These are phyloP conservation scores for Penicillium sp. DNA, from an alignment of 2,329 filamentous ascomycete species.

Conservation along the genomic window DNA sequence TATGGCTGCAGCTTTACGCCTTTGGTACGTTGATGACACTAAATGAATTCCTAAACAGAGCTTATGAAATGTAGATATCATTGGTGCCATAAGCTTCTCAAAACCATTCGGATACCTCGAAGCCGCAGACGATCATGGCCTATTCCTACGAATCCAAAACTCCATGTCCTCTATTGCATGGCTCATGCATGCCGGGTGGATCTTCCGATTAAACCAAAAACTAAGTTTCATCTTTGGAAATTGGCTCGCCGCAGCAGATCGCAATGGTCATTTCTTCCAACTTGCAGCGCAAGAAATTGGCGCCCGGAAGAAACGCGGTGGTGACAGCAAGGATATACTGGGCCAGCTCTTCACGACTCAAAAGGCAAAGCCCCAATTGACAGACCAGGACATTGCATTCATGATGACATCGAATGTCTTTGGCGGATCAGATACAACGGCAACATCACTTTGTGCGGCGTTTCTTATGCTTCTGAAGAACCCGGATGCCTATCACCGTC, in stretches of 20 bases:
- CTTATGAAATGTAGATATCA: neutral
- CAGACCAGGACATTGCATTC: constrained; percentile 4
- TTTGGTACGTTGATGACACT: neutral
- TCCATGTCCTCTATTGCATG: constrained; percentile 4
- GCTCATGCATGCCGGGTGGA: constrained; percentile 6
- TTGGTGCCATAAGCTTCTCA: constrained; percentile 2
- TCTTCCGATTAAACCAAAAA: constrained; percentile 1
- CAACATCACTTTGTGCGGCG: constrained; percentile 1
- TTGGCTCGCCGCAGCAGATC: constrained; percentile 3
- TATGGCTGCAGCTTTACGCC: constrained; percentile 5
- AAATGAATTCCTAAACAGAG: neutral
- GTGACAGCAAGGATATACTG: constrained; percentile 4
- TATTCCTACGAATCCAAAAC: neutral
- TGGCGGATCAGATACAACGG: constrained; percentile 2
- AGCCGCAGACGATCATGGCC: constrained; percentile 3
- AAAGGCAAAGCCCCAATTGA: neutral
- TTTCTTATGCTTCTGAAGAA: constrained; percentile 1
- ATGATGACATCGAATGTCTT: constrained; percentile 6
- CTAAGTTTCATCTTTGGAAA: neutral
- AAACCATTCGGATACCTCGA: constrained; percentile 1
- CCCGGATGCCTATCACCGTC: neutral
- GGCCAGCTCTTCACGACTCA: constrained; percentile 1
- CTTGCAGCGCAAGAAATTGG: neutral
- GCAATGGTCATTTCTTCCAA: constrained; percentile 5
- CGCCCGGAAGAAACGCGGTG: neutral